Percentiles rank a stretch among this genome's conserved stretches.
Conservation (phyloP, 1,284 basidiomycete species). For the Ustilago shanxiensis region DNA sequence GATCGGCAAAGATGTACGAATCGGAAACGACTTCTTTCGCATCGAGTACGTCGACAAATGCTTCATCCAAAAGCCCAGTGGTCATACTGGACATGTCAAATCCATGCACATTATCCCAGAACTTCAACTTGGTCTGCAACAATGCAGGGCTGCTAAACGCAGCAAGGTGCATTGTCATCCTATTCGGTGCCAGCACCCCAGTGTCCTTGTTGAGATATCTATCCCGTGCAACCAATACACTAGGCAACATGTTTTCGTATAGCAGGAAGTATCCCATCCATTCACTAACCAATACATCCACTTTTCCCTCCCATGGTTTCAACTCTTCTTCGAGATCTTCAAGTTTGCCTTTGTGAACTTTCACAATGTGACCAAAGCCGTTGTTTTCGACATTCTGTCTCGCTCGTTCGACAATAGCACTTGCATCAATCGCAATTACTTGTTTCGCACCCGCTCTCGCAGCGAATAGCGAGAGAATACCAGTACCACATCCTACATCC, state of each 20-base stretch:
- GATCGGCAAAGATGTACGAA: constrained; percentile 56
- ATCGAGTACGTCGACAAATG: constrained; percentile 62
- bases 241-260: constrained; percentile 98
- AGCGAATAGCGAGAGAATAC: constrained; percentile 90
- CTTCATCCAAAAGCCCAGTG: constrained; percentile 62
- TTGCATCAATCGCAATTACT: constrained; percentile 94
- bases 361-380: constrained; percentile 79
- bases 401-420: constrained; percentile 85
- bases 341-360: constrained; percentile 87
- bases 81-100: constrained; percentile 66
- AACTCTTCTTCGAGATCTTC: constrained; percentile 82
- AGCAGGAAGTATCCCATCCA: constrained; percentile 83
- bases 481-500: constrained; percentile 80
- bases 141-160: constrained; percentile 83
- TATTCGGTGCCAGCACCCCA: constrained; percentile 92
- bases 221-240: constrained; percentile 87
- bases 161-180: constrained; percentile 85
- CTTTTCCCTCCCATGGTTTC: constrained; percentile 77
- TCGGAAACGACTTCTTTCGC: constrained; percentile 55
- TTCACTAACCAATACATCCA: constrained; percentile 94
- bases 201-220: constrained; percentile 77
- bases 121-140: constrained; percentile 83
- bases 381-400: constrained; percentile 84
- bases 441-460: constrained; percentile 90
- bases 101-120: constrained; percentile 93